phyloP scores from a whole-genome alignment of 192 early-diverging fungal species.

The Spizellomyces sp. region DNA sequence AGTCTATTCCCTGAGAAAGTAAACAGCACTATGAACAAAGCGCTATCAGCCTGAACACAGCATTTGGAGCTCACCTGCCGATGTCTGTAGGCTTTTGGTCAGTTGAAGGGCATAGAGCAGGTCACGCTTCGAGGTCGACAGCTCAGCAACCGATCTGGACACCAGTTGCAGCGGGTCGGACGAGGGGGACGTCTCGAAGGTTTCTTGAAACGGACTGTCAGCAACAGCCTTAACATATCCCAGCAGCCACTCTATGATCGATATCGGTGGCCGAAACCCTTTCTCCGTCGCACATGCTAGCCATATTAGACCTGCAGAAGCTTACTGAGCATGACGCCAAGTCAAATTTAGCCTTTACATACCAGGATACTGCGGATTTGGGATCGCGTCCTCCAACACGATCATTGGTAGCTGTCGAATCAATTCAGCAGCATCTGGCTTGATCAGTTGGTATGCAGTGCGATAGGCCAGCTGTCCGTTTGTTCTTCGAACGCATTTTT shows the following conservation, averaged over 20 bases:
- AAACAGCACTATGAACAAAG: no score
- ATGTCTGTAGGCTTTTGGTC: no score
- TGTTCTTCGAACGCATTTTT: not conserved
- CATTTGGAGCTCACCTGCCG: no score
- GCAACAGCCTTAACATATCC: slow-evolving; percentile 14
- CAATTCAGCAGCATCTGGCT: not conserved
- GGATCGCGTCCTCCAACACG: slow-evolving; percentile 5
- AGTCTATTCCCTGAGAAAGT: no score
- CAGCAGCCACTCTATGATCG: slow-evolving; percentile 1
- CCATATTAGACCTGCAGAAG: slow-evolving; percentile 8
- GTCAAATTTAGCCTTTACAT: not conserved
- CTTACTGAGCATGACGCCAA: not conserved
- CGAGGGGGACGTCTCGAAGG: not conserved
- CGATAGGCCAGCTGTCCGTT: slow-evolving; percentile 1
- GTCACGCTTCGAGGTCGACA: not conserved
- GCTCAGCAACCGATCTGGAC: not conserved
- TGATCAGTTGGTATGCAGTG: slow-evolving; percentile 7
- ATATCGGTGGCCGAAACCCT: slow-evolving; percentile 11
- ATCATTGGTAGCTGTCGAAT: not conserved
- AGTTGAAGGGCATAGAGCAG: not conserved
- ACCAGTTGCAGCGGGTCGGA: not conserved
- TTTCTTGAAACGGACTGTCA: not conserved
- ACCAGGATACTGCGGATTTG: slow-evolving; percentile 1
- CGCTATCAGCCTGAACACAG: no score
- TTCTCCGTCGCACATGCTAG: slow-evolving; percentile 7